These are phyloP conservation scores for Chytridium lagenaria DNA, from an alignment of 371 early-diverging fungal species.

Conservation along the genomic window DNA sequence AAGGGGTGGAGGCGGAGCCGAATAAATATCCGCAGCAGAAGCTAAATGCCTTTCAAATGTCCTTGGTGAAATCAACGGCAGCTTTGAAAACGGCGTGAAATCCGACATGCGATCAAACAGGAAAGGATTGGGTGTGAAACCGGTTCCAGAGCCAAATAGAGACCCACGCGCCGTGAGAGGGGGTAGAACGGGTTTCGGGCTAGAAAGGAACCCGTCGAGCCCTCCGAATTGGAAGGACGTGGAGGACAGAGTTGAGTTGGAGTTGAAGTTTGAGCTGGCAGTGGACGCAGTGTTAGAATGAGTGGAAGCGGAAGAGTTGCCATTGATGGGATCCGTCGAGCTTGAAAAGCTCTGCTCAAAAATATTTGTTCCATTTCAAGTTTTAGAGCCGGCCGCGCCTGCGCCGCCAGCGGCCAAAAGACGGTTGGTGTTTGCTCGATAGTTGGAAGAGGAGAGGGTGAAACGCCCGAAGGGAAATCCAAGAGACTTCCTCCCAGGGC, in stretches of 20 bases:
- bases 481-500: constrained; percentile 24
- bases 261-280: constrained; percentile 16
- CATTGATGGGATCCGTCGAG: background rate
- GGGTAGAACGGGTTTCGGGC: constrained; percentile 36
- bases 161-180: constrained; percentile 26
- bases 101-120: constrained; percentile 22
- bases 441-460: constrained; percentile 44
- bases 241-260: background rate
- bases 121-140: constrained; percentile 13
- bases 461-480: constrained; percentile 43
- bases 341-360: constrained; percentile 78
- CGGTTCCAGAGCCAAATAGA: background rate
- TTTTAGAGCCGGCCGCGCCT: constrained; percentile 54
- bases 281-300: background rate
- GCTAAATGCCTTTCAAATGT: background rate
- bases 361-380: constrained; percentile 84
- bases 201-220: constrained; percentile 15
- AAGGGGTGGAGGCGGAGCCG: background rate
- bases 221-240: constrained; percentile 25
- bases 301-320: background rate
- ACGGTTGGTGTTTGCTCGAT: constrained; percentile 46
- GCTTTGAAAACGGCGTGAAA: constrained; percentile 20
- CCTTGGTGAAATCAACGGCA: constrained; percentile 19
- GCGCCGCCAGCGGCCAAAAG: too few relatives aligned
- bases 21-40: background rate